Evolutionary conservation across 768 basidiomycete species (phyloP).

Genomic region (Naganishia kalamii): DNA sequence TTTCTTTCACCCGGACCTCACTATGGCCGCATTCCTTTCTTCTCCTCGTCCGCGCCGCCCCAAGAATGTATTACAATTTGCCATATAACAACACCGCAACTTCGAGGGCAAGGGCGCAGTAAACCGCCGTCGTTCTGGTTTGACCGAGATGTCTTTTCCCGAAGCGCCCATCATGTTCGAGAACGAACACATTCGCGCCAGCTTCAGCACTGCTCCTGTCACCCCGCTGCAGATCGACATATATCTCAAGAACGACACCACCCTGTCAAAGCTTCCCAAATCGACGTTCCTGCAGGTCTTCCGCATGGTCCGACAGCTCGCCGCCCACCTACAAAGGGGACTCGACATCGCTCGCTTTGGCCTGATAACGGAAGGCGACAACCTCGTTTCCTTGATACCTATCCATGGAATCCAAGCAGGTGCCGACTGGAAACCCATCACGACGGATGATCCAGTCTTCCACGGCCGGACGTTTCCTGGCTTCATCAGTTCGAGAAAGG

Average conservation of each 20-base stretch:
- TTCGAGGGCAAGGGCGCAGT: too few relatives aligned
- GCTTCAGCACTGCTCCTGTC: not conserved
- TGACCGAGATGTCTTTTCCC: too few relatives aligned
- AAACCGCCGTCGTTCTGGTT: too few relatives aligned
- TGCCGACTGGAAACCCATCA: slow-evolving; percentile 5
- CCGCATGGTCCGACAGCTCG: not conserved
- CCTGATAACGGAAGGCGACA: not conserved
- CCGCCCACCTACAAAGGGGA: not conserved
- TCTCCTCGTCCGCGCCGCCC: too few relatives aligned
- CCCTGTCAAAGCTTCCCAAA: not conserved
- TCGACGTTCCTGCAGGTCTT: not conserved
- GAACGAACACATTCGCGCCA: not conserved
- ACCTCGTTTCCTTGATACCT: not conserved
- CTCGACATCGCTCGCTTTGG: not conserved
- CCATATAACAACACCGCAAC: too few relatives aligned
- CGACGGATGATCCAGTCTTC: not conserved
- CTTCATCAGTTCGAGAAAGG: slow-evolving; percentile 4
- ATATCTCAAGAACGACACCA: not conserved
- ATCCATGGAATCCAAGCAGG: slow-evolving; percentile 5
- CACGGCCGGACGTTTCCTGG: not conserved
- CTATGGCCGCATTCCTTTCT: too few relatives aligned
- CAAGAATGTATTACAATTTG: too few relatives aligned
- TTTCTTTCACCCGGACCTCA: too few relatives aligned
- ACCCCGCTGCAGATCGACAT: slow-evolving; percentile 16
- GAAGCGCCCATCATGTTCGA: too few relatives aligned